A percentile compares a stretch with the other conserved stretches of the same genome.
These are phyloP conservation scores for Pharnaceum exiguum DNA, from an alignment of 148 eudicot genomes.

Conservation along the genomic window DNA sequence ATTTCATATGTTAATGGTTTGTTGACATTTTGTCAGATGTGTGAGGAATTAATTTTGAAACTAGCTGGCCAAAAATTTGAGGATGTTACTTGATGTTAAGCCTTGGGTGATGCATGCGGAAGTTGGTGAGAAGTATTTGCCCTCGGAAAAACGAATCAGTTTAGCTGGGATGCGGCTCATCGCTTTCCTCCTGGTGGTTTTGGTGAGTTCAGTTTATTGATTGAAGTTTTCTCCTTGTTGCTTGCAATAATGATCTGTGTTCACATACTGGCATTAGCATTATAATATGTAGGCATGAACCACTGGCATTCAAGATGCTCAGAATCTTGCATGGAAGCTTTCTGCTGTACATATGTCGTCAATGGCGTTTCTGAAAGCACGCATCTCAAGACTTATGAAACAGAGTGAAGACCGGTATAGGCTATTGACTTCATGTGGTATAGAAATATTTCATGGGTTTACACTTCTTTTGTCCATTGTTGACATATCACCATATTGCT, in stretches of 20 bases:
- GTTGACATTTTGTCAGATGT: slow-evolving; percentile 48
- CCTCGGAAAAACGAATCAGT: slow-evolving; percentile 51
- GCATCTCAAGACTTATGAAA: slow-evolving; percentile 72
- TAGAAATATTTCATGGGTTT: no score
- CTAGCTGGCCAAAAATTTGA: slow-evolving; percentile 80
- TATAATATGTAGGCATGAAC: slow-evolving; percentile 87
- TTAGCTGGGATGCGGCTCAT: slow-evolving; percentile 98
- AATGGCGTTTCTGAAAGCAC: slow-evolving; percentile 59
- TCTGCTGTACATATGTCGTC: slow-evolving; percentile 66
- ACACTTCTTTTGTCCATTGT: no score
- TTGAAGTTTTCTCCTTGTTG: neutral
- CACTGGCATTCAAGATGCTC: slow-evolving; percentile 97
- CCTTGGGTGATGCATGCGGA: slow-evolving; percentile 99
- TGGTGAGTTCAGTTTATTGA: slow-evolving; percentile 47
- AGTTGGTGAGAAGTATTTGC: slow-evolving; percentile 75
- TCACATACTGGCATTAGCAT: neutral
- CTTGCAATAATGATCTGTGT: neutral
- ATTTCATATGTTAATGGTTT: neutral
- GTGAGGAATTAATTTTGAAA: slow-evolving; percentile 63
- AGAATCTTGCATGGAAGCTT: slow-evolving; percentile 96
- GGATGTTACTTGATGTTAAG: slow-evolving; percentile 75
- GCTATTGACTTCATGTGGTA: slow-evolving; percentile 9
- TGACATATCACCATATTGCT: slow-evolving; percentile 64
- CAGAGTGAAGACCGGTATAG: slow-evolving; percentile 78
- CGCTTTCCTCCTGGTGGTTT: slow-evolving; percentile 99